These are phyloP conservation scores for Dactylellina cionopaga DNA, from an alignment of 2,329 filamentous ascomycete genomes.

Conservation along the genomic window DNA sequence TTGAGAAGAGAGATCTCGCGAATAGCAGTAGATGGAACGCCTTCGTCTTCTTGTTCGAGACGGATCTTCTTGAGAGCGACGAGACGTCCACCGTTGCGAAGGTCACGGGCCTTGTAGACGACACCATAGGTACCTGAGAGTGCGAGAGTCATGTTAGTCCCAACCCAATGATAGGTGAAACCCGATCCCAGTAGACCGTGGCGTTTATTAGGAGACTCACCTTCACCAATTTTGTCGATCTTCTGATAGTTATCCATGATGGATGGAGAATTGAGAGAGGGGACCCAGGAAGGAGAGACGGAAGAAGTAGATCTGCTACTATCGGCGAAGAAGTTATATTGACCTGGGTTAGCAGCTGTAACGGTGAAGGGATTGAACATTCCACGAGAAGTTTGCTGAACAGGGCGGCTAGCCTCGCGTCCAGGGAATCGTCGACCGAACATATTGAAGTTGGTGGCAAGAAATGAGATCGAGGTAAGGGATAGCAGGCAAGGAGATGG, in stretches of 20 bases:
- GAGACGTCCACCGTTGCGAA: slow-evolving; percentile 81
- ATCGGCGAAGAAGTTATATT: background rate
- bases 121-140: slow-evolving; percentile 88
- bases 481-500: background rate
- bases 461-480: background rate
- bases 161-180: background rate
- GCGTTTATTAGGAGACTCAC: slow-evolving; percentile 69
- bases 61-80: slow-evolving; percentile 96
- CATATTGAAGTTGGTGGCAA: slow-evolving; percentile 3
- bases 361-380: background rate
- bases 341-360: background rate
- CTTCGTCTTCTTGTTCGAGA: slow-evolving; percentile 93
- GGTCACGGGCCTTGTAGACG: slow-evolving; percentile 91
- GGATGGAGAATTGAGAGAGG: slow-evolving; percentile 1
- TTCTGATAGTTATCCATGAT: slow-evolving; percentile 95
- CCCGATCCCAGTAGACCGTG: no score
- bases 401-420: background rate
- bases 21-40: slow-evolving; percentile 90
- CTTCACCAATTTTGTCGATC: slow-evolving; percentile 95
- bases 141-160: background rate
- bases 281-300: slow-evolving; percentile 9
- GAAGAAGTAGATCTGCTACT: slow-evolving; percentile 15
- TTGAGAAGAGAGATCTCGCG: slow-evolving; percentile 94
- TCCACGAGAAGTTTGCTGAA: background rate
- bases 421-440: background rate